A percentile compares a stretch with the other conserved stretches of the same genome.
These are phyloP conservation scores for Sphagnum fallax DNA, from an alignment of 228 moss, liverwort and hornwort genomes.

Conservation along the genomic window DNA sequence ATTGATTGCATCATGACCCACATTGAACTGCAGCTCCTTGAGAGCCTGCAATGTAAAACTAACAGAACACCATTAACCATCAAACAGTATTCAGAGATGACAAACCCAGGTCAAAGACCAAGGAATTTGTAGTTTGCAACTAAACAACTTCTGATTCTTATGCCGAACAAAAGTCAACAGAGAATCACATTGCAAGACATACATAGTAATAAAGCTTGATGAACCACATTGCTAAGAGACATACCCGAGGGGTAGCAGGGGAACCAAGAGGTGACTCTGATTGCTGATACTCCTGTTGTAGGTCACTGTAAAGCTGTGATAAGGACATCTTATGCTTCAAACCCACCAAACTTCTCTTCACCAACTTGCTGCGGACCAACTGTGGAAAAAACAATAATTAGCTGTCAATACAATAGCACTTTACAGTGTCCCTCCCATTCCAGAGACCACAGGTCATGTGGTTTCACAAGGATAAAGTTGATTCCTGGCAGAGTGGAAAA, in stretches of 20 bases:
- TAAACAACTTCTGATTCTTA: too few relatives aligned
- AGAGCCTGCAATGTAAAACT: slow-evolving; percentile 35
- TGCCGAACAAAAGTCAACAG: too few relatives aligned
- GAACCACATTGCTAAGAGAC: background rate
- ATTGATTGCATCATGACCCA: background rate
- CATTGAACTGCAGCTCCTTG: slow-evolving; percentile 47
- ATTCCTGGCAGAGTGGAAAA: too few relatives aligned
- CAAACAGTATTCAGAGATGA: too few relatives aligned
- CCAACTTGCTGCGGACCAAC: slow-evolving; percentile 61
- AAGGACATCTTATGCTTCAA: slow-evolving; percentile 35
- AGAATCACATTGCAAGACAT: background rate
- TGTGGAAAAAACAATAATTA: slow-evolving; percentile 14
- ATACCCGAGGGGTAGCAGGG: slow-evolving; percentile 15
- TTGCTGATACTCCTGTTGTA: slow-evolving; percentile 46
- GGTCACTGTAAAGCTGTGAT: slow-evolving; percentile 31
- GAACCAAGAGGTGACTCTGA: slow-evolving; percentile 41
- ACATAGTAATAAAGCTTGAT: background rate
- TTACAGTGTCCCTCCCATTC: background rate
- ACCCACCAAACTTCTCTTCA: slow-evolving; percentile 35
- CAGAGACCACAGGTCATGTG: background rate
- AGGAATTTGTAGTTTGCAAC: too few relatives aligned
- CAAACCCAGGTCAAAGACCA: too few relatives aligned
- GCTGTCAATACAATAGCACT: background rate
- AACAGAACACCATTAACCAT: background rate
- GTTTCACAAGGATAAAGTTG: too few relatives aligned